Evolutionary conservation across 495 filamentous ascomycete genomes (phyloP), one percentile per base, ranked within the genome.

Genomic region (Monascus purpureus): DNA sequence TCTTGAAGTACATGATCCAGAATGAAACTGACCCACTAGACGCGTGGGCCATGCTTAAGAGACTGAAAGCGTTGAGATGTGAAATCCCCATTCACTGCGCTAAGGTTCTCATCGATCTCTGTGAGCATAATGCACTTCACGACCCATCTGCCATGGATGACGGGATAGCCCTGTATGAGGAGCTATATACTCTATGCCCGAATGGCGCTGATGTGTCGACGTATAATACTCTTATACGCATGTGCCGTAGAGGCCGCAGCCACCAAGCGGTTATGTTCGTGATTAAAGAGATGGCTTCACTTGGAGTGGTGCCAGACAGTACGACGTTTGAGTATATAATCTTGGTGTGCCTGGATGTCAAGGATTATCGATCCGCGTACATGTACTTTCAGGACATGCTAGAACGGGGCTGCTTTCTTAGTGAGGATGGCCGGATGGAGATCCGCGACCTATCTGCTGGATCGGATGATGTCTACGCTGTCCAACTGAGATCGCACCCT

Each of bases 241-340:
- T 75, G 32, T 80, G 80, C 49, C 55, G 63, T 2, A 46, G 47
- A 15, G 58, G 50, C 11, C 39, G 45, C 13, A 58, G 63, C 27
- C 70, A 67, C 32, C 65, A 69, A 29, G 47, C 64, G 1, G 76
- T 74, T 32, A 73, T 77, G 55, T 82, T 83, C 44, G 41, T 90
- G 1, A 67, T 75, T 11, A 61, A 67, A 11, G 87, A 93, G 47
- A 87, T 93, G 76, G 53, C 70, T 1, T 65, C 69, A 13, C 60
- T 79, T 24, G 58, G 61, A 6, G 52, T 88, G 17, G 41, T 59
- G 13, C 75, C 82, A 1, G 61, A 79, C 32, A 42, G 47, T 12
- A 40, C 59, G 25, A 82, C 78, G 2, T 82, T 82, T 42, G 77
- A 88, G 40, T 56, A 67, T 17, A 46, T 92, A 12, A 70, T 88